Base-by-base conservation (phyloP, 192 early-diverging fungal genomes). In the Dimargaris cristalligena region DNA sequence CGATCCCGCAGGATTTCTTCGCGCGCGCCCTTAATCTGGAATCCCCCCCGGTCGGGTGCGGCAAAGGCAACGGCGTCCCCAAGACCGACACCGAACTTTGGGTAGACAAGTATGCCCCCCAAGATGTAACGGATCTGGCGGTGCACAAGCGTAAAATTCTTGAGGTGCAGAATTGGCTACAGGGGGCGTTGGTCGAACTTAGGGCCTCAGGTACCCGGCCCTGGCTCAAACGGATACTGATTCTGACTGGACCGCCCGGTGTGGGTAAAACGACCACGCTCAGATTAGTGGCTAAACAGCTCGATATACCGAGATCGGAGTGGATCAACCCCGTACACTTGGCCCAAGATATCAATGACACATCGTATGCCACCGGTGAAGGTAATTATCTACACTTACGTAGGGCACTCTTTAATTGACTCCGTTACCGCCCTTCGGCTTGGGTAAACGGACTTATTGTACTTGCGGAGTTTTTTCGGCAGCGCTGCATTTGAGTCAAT, bases 191-290 rank as follows among this genome's bases (percentile, higher is more conserved):
- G 13, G 57, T 54, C 2, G 68, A 68, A 31, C 61, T 66, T 18
- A 23, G 60, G 34, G 10, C 34, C n/a, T 10, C 48, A 28, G 18
- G 34, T 41, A 16, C 46, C 0, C 0, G 2, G 18, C 45, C 63
- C 4, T 45, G 52, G 6, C 56, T 33, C 38, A 67, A 66, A 59
- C 74, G 77, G 0, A 67, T 84, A 26, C 65, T 84, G 2, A 69
- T 84, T 4, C 59, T 84, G 29, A 75, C 73, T 34, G 82, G 82
- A 20, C 78, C 82, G 59, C 70, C 82, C n/a, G 82, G 82, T 35
- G 63, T 77, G 45, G 76, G 82, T 52, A 84, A 84, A 60, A 80
- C 82, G 18, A 71, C 80, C 18, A 76, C 78, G 10, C 59, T 82
- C 41, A 66, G 70, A 0, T 72, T 80, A 56, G 47, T 84, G 29